A percentile compares a stretch with the other conserved stretches of the same genome.
Evolutionary conservation across 2,329 filamentous ascomycete genomes (phyloP).

Genomic region (Penicillium decumbens): DNA sequence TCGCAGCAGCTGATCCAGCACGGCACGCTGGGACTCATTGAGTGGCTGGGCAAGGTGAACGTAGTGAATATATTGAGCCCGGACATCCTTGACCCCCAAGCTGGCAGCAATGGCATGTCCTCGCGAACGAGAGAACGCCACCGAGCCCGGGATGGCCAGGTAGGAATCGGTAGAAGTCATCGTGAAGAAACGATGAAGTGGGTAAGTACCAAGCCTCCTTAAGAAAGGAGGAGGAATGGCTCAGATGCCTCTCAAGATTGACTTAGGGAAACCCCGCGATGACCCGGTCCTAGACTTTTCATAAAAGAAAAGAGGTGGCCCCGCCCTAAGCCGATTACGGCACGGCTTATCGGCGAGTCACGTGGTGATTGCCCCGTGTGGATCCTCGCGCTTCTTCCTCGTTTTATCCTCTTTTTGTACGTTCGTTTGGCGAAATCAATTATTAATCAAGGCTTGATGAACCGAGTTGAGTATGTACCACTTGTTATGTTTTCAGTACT

Average conservation of each 20-base stretch:
- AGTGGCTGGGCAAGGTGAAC: constrained; percentile 55
- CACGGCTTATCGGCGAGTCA: constrained; percentile 18
- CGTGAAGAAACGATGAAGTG: constrained; percentile 12
- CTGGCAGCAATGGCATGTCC: constrained; percentile 41
- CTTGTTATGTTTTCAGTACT: too few species aligned
- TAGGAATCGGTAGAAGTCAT: constrained; percentile 36
- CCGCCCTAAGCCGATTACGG: constrained; percentile 23
- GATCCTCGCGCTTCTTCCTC: background rate
- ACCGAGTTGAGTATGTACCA: too few species aligned
- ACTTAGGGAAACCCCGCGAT: constrained; percentile 23
- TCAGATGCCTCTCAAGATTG: constrained; percentile 24
- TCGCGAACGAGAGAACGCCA: constrained; percentile 46
- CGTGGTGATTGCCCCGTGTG: constrained; percentile 14
- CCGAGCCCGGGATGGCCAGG: constrained; percentile 39
- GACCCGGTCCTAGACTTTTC: constrained; percentile 22
- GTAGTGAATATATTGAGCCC: constrained; percentile 57
- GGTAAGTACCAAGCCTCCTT: constrained; percentile 14
- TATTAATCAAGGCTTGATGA: too few species aligned
- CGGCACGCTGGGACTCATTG: constrained; percentile 45
- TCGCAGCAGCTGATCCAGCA: constrained; percentile 56
- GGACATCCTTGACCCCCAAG: constrained; percentile 42
- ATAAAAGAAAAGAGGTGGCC: constrained; percentile 20
- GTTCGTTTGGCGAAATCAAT: too few species aligned
- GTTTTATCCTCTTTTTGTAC: too few species aligned
- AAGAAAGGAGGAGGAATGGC: constrained; percentile 20